Evolutionary conservation across 1,284 basidiomycete genomes (phyloP), one percentile per base, ranked within the genome.

Genomic region (Ganoderma meredithae): DNA sequence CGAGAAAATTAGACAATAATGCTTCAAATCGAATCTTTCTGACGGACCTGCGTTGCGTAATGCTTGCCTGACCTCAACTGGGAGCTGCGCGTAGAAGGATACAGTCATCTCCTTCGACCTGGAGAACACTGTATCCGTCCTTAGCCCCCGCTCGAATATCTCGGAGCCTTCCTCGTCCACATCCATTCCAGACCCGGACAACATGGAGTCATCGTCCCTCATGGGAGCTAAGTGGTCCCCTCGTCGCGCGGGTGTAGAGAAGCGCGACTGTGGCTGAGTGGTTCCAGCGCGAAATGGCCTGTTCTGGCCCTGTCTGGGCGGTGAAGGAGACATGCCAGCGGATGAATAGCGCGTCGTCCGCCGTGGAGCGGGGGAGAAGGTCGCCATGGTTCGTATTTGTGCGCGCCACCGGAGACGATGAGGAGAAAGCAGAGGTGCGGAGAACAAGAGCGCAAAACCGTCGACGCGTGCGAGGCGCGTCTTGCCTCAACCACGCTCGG

Each of bases 31-130:
- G 19, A 25, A 15, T 43, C 40, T 10, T 17, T 12, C 13, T 22
- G 5, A 76, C 85, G 63, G 69, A 91, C 92, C 90, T 72, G 90
- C 87, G 74, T 85, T 88, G 71, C 84, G 86, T 62, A 94, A 81
- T 22, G 89, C 84, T 71, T 91, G 90, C 74, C 88, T 90, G 62
- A 93, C 88, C 76, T 95, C 93, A 6, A 88, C 80, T 4, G 93
- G 93, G 56, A 94, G 78, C 73, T 84, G 83, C 40, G 91, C 88
- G 74, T 93, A 90, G 77, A 92, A 88, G 31, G 86, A 82, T n/a
- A 89, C 90, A 15, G 84, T 78, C 68, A 93, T 79, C 78, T 94
- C 90, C 70, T 90, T 86, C 31, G 92, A 92, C 77, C 89, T 90
- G 60, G 92, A 90, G 78, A 90, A 92, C 47, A 89, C 72, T 1